Conservation (phyloP, 2,329 filamentous ascomycete species). For the Leptographium flavum region DNA sequence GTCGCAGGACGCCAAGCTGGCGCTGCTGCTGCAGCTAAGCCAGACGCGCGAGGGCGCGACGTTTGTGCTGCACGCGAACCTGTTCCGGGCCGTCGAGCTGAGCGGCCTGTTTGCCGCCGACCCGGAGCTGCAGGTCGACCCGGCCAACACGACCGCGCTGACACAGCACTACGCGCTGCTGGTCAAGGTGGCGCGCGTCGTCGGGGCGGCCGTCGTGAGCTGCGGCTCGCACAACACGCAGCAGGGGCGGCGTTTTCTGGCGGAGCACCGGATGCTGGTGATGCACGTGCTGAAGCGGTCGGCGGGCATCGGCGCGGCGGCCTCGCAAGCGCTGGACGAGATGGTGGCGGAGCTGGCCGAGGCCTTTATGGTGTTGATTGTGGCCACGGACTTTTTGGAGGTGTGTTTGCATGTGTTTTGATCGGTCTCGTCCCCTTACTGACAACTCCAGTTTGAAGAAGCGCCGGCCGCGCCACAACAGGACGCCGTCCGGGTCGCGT, state of each 20-base stretch:
- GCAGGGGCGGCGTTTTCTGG: slow-evolving; percentile 67
- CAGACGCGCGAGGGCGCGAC: slow-evolving; percentile 76
- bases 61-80: slow-evolving; percentile 74
- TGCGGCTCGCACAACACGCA: slow-evolving; percentile 71
- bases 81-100: slow-evolving; percentile 67
- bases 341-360: slow-evolving; percentile 67
- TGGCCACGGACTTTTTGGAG: slow-evolving; percentile 73
- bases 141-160: slow-evolving; percentile 46
- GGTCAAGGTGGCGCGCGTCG: slow-evolving; percentile 63
- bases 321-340: slow-evolving; percentile 30
- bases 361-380: slow-evolving; percentile 69
- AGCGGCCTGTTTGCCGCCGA: slow-evolving; percentile 82
- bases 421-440: not conserved
- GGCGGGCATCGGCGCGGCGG: slow-evolving; percentile 44
- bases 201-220: slow-evolving; percentile 68
- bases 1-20: slow-evolving; percentile 57
- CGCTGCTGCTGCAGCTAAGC: slow-evolving; percentile 69
- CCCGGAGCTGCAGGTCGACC: slow-evolving; percentile 73
- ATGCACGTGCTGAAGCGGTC: slow-evolving; percentile 83
- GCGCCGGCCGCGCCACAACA: slow-evolving; percentile 17
- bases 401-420: slow-evolving; percentile 33
- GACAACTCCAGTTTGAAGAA: slow-evolving; percentile 23
- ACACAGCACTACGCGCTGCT: slow-evolving; percentile 76
- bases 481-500: slow-evolving; percentile 21
- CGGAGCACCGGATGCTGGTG: slow-evolving; percentile 70